Percentiles rank a stretch among this genome's conserved stretches.
Conservation (phyloP, 73 alveolate species). For the Paramecium pentaurelia region DNA sequence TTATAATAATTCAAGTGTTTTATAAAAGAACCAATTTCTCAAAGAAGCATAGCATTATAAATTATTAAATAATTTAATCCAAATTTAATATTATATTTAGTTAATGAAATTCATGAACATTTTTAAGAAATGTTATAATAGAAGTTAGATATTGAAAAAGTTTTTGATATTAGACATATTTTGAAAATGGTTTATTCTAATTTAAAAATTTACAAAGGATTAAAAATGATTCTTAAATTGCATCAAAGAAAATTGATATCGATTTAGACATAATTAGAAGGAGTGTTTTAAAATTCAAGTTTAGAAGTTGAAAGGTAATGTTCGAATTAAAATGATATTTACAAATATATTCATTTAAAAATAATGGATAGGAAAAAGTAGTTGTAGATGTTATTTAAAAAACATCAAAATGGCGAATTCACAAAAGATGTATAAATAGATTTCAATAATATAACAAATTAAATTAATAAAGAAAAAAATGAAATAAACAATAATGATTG, state of each 20-base stretch:
- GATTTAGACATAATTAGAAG: background rate
- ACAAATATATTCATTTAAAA: no score
- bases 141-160: background rate
- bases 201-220: background rate
- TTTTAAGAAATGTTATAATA: background rate
- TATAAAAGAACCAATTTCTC: background rate
- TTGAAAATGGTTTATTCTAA: background rate
- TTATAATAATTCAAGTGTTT: background rate
- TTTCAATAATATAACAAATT: background rate
- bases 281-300: background rate
- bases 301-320: no score
- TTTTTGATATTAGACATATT: background rate
- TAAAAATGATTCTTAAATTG: background rate
- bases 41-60: background rate
- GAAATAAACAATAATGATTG: background rate
- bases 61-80: background rate
- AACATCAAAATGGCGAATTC: background rate
- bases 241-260: background rate
- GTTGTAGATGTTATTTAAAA: background rate
- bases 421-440: background rate
- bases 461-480: background rate
- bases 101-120: background rate
- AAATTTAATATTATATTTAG: background rate
- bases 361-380: background rate
- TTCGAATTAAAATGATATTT: no score